A percentile compares a stretch with the other conserved stretches of the same genome.
These are phyloP conservation scores for Aureobasidium lini DNA, from an alignment of 2,329 filamentous ascomycete genomes.

Conservation along the genomic window DNA sequence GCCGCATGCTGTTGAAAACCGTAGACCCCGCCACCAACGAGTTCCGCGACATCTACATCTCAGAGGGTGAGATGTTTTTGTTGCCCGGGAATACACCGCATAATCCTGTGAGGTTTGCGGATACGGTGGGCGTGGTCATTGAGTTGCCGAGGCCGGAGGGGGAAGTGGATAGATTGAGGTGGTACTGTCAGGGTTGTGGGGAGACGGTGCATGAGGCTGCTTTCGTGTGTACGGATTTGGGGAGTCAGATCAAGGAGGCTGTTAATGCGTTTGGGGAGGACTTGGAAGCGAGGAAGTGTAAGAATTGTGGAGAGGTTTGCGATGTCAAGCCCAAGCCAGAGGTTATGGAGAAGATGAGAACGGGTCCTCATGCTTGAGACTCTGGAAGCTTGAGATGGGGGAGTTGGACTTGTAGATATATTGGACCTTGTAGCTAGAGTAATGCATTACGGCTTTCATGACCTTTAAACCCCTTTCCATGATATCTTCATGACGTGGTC, in stretches of 20 bases:
- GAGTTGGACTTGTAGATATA: too few species aligned
- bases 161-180: constrained; percentile 71
- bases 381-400: neutral
- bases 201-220: constrained; percentile 73
- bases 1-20: constrained; percentile 87
- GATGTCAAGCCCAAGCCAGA: constrained; percentile 54
- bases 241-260: constrained; percentile 87
- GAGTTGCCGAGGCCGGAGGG: constrained; percentile 71
- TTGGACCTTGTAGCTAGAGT: neutral
- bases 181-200: constrained; percentile 74
- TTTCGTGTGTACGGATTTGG: constrained; percentile 85
- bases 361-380: constrained; percentile 6
- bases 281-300: constrained; percentile 64
- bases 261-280: constrained; percentile 73
- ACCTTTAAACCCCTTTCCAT: constrained; percentile 62
- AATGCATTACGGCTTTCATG: neutral
- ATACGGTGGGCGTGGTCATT: constrained; percentile 89
- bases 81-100: constrained; percentile 92
- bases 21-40: constrained; percentile 53
- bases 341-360: constrained; percentile 29
- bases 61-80: constrained; percentile 89
- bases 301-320: constrained; percentile 67
- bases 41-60: constrained; percentile 81
- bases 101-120: constrained; percentile 85
- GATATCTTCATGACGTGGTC: constrained; percentile 83